These are phyloP conservation scores for Ceratobasidium sp. DNA, from an alignment of 1,284 basidiomycete species.

Conservation along the genomic window DNA sequence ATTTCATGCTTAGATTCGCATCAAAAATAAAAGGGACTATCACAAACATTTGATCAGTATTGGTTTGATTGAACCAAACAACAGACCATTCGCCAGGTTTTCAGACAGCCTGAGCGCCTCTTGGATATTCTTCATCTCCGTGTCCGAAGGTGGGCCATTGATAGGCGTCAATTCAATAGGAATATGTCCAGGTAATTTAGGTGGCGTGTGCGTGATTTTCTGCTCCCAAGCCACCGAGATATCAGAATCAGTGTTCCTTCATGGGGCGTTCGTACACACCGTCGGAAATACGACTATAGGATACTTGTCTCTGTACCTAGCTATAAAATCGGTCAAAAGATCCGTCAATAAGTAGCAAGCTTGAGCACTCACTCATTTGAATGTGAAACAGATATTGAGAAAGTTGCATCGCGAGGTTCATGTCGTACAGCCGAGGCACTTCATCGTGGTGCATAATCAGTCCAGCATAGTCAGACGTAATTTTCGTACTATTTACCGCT, in stretches of 20 bases:
- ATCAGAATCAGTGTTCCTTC: too few species aligned
- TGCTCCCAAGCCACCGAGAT: background rate
- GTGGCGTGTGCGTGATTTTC: constrained; percentile 10
- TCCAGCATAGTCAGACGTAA: too few species aligned
- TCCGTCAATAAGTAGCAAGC: background rate
- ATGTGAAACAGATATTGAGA: constrained; percentile 7
- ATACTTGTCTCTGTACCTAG: background rate
- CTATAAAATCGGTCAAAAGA: background rate
- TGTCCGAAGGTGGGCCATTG: background rate
- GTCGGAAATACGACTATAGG: background rate
- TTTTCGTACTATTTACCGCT: background rate
- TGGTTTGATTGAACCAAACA: background rate
- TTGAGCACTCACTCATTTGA: constrained; percentile 18
- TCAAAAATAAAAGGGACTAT: constrained; percentile 8
- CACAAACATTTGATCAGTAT: background rate
- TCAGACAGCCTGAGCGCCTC: background rate
- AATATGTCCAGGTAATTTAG: background rate
- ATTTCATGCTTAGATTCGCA: background rate
- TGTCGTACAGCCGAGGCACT: background rate
- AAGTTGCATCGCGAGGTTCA: constrained; percentile 3
- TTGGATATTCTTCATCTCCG: background rate
- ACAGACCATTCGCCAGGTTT: background rate
- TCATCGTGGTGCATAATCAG: too few species aligned
- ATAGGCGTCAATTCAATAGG: background rate
- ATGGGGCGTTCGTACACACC: background rate